A percentile compares a stretch with the other conserved stretches of the same genome.
Conservation (phyloP, 495 filamentous ascomycete genomes). For the Hypoxylon lienhwacheense region DNA sequence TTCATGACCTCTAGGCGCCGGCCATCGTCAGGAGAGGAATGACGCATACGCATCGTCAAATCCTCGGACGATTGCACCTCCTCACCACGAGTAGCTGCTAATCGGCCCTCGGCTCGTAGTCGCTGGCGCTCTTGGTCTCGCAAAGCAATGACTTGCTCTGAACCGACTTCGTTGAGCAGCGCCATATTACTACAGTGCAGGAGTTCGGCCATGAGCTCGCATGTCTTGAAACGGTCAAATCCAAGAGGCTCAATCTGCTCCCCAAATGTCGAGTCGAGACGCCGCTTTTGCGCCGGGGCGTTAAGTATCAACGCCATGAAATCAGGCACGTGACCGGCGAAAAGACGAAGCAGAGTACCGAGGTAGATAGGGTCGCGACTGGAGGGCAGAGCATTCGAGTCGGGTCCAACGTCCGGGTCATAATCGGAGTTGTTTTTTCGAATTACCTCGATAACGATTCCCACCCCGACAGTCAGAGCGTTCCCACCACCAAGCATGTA, state of each 20-base stretch:
- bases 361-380: constrained; percentile 95
- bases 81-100: constrained; percentile 42
- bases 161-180: constrained; percentile 88
- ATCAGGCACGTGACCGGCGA: constrained; percentile 87
- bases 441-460: constrained; percentile 98
- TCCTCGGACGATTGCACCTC: constrained; percentile 47
- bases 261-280: constrained; percentile 71
- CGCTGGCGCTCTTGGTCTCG: constrained; percentile 81
- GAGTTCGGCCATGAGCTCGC: constrained; percentile 97
- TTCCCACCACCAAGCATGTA: constrained; percentile 96
- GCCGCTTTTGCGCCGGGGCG: constrained; percentile 53
- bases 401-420: constrained; percentile 81
- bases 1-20: constrained; percentile 72
- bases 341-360: constrained; percentile 85
- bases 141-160: constrained; percentile 79
- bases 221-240: constrained; percentile 98
- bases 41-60: constrained; percentile 50
- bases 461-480: constrained; percentile 92
- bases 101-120: constrained; percentile 69
- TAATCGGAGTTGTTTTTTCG: constrained; percentile 99
- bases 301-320: constrained; percentile 91
- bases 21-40: constrained; percentile 49
- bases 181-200: constrained; percentile 99
- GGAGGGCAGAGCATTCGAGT: constrained; percentile 74
- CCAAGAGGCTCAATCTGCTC: constrained; percentile 90